A percentile compares a stretch with the other conserved stretches of the same genome.
Evolutionary conservation across 1,284 basidiomycete genomes (phyloP).

Genomic region (Ustilago loliicola): DNA sequence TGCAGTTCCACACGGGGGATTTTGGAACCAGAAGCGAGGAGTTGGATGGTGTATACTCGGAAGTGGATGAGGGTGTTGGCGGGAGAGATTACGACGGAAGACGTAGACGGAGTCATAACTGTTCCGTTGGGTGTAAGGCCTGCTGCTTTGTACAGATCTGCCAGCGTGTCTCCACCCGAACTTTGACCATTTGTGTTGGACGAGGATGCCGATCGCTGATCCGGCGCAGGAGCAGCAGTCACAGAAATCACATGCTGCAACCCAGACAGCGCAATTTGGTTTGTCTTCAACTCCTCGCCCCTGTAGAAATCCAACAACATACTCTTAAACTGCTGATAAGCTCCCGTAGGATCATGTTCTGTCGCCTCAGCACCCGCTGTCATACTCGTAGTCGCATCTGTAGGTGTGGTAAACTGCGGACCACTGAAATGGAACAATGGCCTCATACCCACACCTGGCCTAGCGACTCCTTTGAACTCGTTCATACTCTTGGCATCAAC

Average conservation of each 20-base stretch:
- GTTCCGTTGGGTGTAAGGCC: conserved; percentile 68
- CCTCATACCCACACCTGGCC: conserved; percentile 89
- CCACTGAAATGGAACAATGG: conserved; percentile 95
- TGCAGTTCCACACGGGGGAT: conserved; percentile 78
- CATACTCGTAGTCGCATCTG: conserved; percentile 67
- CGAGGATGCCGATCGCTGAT: neutral
- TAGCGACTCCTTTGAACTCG: conserved; percentile 88
- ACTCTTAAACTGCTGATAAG: conserved; percentile 79
- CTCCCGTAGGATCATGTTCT: conserved; percentile 54
- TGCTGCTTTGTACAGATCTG: conserved; percentile 61
- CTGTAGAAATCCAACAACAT: conserved; percentile 89
- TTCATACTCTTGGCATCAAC: conserved; percentile 83
- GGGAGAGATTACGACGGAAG: conserved; percentile 72
- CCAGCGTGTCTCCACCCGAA: conserved; percentile 31
- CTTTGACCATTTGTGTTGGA: conserved; percentile 2
- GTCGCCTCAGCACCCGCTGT: conserved; percentile 36
- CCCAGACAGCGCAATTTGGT: conserved; percentile 80
- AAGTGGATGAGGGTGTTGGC: conserved; percentile 83
- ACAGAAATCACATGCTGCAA: conserved; percentile 87
- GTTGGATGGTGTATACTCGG: conserved; percentile 84
- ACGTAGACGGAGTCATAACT: conserved; percentile 69
- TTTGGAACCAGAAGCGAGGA: conserved; percentile 76
- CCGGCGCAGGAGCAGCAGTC: conserved; percentile 55
- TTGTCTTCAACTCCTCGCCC: conserved; percentile 81
- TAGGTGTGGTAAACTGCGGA: conserved; percentile 67